A percentile compares a stretch with the other conserved stretches of the same genome.
phyloP scores from a whole-genome alignment of 306 rosid genomes.

The Benincasa hispida region DNA sequence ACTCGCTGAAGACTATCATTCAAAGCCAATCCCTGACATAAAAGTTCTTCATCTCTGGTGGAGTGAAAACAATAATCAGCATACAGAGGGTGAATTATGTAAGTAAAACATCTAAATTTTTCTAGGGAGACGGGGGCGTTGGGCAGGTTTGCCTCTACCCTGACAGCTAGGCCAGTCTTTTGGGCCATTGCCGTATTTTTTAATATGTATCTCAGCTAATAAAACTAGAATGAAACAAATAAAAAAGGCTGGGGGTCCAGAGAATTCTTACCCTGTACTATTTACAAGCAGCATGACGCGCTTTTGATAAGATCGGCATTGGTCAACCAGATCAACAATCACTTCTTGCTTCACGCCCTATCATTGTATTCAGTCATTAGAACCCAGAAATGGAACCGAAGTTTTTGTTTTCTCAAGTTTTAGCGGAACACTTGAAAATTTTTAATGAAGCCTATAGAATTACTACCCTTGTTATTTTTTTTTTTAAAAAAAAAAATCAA shows the following conservation, averaged over 20 bases:
- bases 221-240: neutral
- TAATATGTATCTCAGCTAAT: neutral
- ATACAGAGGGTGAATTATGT: neutral
- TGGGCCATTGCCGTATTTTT: neutral
- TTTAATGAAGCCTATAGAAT: neutral
- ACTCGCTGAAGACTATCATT: slow-evolving; percentile 84
- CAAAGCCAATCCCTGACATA: slow-evolving; percentile 62
- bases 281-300: slow-evolving; percentile 90
- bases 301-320: slow-evolving; percentile 79
- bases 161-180: neutral
- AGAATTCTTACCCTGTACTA: slow-evolving; percentile 44
- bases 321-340: slow-evolving; percentile 92
- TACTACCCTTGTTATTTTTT: neutral
- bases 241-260: neutral
- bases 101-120: neutral
- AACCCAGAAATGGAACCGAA: neutral
- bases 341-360: slow-evolving; percentile 88
- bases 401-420: neutral
- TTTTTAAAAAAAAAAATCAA: no score
- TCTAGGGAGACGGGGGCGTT: neutral
- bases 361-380: slow-evolving; percentile 17
- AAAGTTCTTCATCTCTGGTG: slow-evolving; percentile 69
- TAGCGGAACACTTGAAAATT: no score
- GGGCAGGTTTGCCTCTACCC: neutral
- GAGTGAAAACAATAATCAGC: slow-evolving; percentile 20